Percentiles rank a stretch among this genome's conserved stretches.
phyloP scores from a whole-genome alignment of 2,329 filamentous ascomycete genomes.

The Aspergillus bombycis region DNA sequence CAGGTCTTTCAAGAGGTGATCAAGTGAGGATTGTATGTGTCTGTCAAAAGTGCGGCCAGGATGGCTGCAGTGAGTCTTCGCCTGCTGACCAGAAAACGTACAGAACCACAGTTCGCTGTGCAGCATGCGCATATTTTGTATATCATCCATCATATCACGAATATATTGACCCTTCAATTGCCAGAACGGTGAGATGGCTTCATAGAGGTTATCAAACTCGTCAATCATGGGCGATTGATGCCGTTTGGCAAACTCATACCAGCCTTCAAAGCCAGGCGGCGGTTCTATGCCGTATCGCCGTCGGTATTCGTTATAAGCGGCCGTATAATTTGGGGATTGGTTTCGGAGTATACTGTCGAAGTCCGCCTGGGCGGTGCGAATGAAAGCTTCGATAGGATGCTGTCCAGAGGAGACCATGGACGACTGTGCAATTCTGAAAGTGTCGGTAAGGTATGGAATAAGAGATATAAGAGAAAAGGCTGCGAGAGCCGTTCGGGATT shows the following conservation, averaged over 20 bases:
- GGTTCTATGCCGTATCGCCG: slow-evolving; percentile 14
- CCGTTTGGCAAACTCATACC: slow-evolving; percentile 13
- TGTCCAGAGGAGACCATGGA: background rate
- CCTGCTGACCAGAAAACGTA: slow-evolving; percentile 6
- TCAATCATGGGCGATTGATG: slow-evolving; percentile 18
- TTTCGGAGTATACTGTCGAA: slow-evolving; percentile 1
- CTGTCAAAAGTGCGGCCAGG: slow-evolving; percentile 10
- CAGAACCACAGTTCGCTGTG: slow-evolving; percentile 16
- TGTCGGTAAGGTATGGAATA: slow-evolving; percentile 9
- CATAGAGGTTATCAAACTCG: slow-evolving; percentile 11
- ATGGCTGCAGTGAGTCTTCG: slow-evolving; percentile 10
- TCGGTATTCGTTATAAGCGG: slow-evolving; percentile 6
- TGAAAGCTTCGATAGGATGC: slow-evolving; percentile 7
- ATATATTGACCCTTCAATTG: slow-evolving; percentile 9
- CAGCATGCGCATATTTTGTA: background rate
- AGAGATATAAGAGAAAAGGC: background rate
- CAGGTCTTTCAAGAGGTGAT: slow-evolving; percentile 3
- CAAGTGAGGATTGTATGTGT: slow-evolving; percentile 7
- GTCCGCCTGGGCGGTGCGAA: background rate
- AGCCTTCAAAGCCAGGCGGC: slow-evolving; percentile 14
- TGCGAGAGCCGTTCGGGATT: slow-evolving; percentile 7
- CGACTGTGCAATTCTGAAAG: background rate
- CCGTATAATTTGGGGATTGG: background rate
- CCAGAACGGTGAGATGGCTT: slow-evolving; percentile 10
- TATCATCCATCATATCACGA: background rate